phyloP scores from a whole-genome alignment of 192 early-diverging fungal genomes.

The Coemansia sp. region DNA sequence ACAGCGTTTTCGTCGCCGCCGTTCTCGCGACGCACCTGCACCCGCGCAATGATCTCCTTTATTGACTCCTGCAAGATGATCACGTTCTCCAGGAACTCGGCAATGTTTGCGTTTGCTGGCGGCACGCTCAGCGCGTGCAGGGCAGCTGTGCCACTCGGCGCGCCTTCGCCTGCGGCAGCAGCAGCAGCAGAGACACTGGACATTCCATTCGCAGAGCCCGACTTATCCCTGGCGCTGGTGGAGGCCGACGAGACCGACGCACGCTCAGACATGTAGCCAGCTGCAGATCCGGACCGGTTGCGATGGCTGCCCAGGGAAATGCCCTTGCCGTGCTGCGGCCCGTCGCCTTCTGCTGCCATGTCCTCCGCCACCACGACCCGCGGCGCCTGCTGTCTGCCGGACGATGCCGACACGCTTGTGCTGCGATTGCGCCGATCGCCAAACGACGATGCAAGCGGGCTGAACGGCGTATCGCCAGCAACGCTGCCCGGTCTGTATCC shows the following conservation, averaged over 20 bases:
- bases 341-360: neutral
- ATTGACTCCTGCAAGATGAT: constrained; percentile 89
- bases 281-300: constrained; percentile 27
- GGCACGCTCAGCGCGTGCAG: constrained; percentile 41
- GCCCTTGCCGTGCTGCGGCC: neutral
- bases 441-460: constrained; percentile 4
- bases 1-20: constrained; percentile 66
- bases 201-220: constrained; percentile 6
- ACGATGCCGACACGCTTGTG: constrained; percentile 23
- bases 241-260: constrained; percentile 30
- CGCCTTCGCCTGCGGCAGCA: constrained; percentile 4
- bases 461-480: neutral
- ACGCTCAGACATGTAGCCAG: constrained; percentile 24
- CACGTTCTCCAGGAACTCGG: constrained; percentile 80
- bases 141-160: constrained; percentile 17
- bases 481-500: neutral
- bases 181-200: constrained; percentile 6
- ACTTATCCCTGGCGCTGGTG: constrained; percentile 1
- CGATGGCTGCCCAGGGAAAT: constrained; percentile 5
- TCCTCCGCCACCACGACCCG: neutral
- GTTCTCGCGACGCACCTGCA: constrained; percentile 74
- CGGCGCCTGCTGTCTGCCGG: neutral
- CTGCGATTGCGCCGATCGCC: constrained; percentile 35
- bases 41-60: constrained; percentile 85
- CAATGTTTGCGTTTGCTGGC: constrained; percentile 44